A percentile compares a stretch with the other conserved stretches of the same genome.
Conservation (phyloP, 202 grass and related monocot species). For the Bolboschoenoplectus hybrid region DNA sequence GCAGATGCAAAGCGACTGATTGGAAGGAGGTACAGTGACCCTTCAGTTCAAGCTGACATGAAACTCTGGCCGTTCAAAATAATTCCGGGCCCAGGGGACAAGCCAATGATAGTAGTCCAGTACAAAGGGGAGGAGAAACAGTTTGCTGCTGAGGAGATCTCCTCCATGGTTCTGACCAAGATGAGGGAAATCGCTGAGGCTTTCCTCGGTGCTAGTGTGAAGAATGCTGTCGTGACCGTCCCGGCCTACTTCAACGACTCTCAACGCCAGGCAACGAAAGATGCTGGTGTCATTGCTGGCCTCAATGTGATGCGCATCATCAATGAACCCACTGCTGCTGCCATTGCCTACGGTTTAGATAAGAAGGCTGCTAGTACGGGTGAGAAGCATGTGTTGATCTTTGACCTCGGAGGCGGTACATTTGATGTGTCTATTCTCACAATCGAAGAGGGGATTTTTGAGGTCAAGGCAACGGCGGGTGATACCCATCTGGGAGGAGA, state of each 20-base stretch:
- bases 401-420: slow-evolving; percentile 83
- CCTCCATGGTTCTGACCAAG: slow-evolving; percentile 86
- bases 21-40: slow-evolving; percentile 68
- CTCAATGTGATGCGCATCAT: slow-evolving; percentile 84
- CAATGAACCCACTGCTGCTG: slow-evolving; percentile 76
- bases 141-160: slow-evolving; percentile 78
- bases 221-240: slow-evolving; percentile 75
- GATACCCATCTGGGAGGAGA: slow-evolving; percentile 77
- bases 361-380: slow-evolving; percentile 56
- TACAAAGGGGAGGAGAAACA: slow-evolving; percentile 80
- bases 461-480: slow-evolving; percentile 72
- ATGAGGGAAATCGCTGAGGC: slow-evolving; percentile 82
- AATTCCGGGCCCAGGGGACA: slow-evolving; percentile 54
- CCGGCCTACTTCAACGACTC: slow-evolving; percentile 89
- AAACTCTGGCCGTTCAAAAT: slow-evolving; percentile 94
- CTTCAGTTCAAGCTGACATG: slow-evolving; percentile 71
- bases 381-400: slow-evolving; percentile 84
- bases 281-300: slow-evolving; percentile 67
- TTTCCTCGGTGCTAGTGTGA: slow-evolving; percentile 49
- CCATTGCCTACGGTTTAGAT: slow-evolving; percentile 74
- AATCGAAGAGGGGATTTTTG: slow-evolving; percentile 84
- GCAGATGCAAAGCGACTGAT: slow-evolving; percentile 85
- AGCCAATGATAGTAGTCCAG: slow-evolving; percentile 72
- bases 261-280: slow-evolving; percentile 82
- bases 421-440: slow-evolving; percentile 91